Evolutionary conservation across 2,329 filamentous ascomycete genomes (phyloP), one percentile per base, ranked within the genome.

Genomic region (Arthrobotrys pseudoclavata): DNA sequence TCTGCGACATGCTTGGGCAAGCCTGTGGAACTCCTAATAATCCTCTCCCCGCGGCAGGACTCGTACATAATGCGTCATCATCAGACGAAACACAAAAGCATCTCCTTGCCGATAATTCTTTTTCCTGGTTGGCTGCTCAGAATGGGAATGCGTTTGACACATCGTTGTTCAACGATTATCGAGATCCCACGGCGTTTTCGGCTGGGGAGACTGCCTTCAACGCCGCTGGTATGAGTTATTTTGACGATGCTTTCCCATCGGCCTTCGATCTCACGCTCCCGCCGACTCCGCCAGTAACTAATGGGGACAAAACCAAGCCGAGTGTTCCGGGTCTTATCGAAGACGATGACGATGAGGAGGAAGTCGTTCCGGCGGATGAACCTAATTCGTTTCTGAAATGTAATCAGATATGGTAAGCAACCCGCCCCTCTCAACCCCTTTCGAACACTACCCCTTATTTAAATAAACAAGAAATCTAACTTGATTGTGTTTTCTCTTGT

Each of bases 111-210:
- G 57, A 64, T 20, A 60, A 53, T 60, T 76, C 76, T 83, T 84
- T 83, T 84, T 84, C 79, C 80, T 83, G 66, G 85, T 84, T 85
- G 82, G 85, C 83, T 82, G 82, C 80, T 81, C 82, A 96, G 83
- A 95, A 94, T 81, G 91, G 91, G 71, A 67, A 72, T 15, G 52
- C 26, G 10, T 97, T 98, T 81, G 94, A 98, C 79, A 95, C 96
- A 0, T 90, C 96, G 69, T 87, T 98, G 3, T 98, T 97, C 83
- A 92, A 92, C 67, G 92, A 94, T 81, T 98, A 97, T 84, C 91
- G 96, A 64, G 96, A 99, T 82, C 90, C 93, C 0, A 93, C 97
- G 82, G 92, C 93, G 71, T 9, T 22, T 24, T 31, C 64, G 2
- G n/a, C 50, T 3, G 50, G 53, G 3, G 61, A 68, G 13, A 95